Percentiles rank a stretch among this genome's conserved stretches.
Conservation (phyloP, 495 filamentous ascomycete species). For the Penicillium waksmanii region DNA sequence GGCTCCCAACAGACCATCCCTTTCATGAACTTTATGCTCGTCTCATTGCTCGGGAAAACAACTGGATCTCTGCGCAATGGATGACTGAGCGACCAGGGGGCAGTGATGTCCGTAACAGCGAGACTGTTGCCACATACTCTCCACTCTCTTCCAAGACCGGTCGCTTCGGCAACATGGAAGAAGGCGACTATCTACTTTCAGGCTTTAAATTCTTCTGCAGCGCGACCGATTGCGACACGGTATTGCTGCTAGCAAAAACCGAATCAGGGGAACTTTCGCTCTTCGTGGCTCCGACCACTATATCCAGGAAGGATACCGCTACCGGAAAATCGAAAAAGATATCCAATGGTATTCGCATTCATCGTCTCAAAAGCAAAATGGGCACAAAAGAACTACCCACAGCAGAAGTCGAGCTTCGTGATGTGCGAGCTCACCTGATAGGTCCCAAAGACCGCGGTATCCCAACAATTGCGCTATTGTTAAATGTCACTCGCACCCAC, state of each 20-base stretch:
- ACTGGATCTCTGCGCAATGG: conserved; percentile 80
- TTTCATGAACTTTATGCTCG: conserved; percentile 53
- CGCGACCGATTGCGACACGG: conserved; percentile 69
- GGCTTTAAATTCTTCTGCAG: conserved; percentile 80
- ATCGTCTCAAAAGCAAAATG: conserved; percentile 70
- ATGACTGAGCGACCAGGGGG: conserved; percentile 78
- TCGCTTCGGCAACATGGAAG: conserved; percentile 24
- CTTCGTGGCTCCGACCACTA: conserved; percentile 66
- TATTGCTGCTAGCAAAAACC: conserved; percentile 66
- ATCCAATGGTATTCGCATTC: conserved; percentile 68
- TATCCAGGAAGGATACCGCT: conserved; percentile 29
- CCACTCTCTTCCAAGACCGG: conserved; percentile 20
- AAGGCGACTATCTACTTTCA: conserved; percentile 46
- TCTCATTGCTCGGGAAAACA: conserved; percentile 60
- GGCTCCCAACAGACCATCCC: conserved; percentile 37
- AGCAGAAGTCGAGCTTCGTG: conserved; percentile 66
- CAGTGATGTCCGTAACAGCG: conserved; percentile 69
- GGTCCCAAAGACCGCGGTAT: conserved; percentile 64
- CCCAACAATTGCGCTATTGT: conserved; percentile 61
- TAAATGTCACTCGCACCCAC: conserved; percentile 69
- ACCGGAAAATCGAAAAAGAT: conserved; percentile 22
- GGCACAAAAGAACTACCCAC: conserved; percentile 72
- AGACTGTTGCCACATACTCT: conserved; percentile 58
- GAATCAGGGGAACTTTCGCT: conserved; percentile 54
- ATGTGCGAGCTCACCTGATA: conserved; percentile 64